Evolutionary conservation across 2,329 filamentous ascomycete species (phyloP).

Genomic region (Alternaria burnsii): DNA sequence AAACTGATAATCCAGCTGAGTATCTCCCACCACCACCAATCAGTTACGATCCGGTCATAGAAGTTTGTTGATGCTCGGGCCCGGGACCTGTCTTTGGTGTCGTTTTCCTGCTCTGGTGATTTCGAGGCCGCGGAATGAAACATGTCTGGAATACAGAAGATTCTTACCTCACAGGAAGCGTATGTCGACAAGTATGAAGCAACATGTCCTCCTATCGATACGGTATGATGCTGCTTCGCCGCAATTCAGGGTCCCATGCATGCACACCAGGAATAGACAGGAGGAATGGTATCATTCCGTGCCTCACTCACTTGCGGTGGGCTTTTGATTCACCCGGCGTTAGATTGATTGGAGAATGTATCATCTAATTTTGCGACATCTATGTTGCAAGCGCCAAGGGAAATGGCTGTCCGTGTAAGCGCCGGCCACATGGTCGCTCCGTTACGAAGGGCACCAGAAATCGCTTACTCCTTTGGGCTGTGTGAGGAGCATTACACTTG

Average conservation of each 20-base stretch:
- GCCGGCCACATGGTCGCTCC: slow-evolving; percentile 1
- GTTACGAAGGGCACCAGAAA: neutral
- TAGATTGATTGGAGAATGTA: neutral
- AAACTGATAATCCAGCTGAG: slow-evolving; percentile 26
- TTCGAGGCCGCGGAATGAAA: neutral
- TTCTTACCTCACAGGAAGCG: neutral
- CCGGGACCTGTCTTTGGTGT: slow-evolving; percentile 9
- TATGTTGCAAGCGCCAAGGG: neutral
- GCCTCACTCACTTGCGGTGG: neutral
- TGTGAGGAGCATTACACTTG: neutral
- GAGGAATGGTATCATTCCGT: neutral
- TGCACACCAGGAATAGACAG: neutral
- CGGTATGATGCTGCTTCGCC: neutral
- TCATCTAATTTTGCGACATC: neutral
- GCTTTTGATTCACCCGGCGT: neutral
- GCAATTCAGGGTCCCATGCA: neutral
- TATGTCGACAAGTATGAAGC: neutral
- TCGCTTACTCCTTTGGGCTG: neutral
- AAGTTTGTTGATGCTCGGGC: slow-evolving; percentile 22
- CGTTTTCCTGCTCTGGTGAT: neutral
- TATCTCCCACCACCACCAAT: slow-evolving; percentile 34
- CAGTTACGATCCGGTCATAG: slow-evolving; percentile 23
- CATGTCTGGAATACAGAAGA: neutral
- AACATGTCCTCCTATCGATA: neutral
- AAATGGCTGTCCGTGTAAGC: neutral